Conservation (phyloP, 306 rosid genomes). For the Pterocarpus macrocarpus region DNA sequence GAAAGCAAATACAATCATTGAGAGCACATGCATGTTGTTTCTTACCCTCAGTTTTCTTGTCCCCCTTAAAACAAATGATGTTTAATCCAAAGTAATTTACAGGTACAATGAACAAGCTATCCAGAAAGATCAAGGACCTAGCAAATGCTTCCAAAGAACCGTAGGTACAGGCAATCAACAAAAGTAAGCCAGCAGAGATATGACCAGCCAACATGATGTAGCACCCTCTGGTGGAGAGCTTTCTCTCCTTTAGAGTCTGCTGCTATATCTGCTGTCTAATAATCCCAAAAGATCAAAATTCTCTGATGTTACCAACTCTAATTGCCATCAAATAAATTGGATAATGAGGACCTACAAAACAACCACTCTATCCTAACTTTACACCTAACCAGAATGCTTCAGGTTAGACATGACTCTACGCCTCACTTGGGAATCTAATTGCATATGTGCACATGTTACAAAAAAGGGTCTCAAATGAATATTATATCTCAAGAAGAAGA, state of each 20-base stretch:
- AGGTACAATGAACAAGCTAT: conserved; percentile 49
- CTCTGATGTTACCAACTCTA: conserved; percentile 43
- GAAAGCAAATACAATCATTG: conserved; percentile 36
- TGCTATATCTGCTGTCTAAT: conserved; percentile 42
- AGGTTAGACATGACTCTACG: conserved; percentile 47
- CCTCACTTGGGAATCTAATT: conserved; percentile 44
- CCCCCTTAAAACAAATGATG: conserved; percentile 41
- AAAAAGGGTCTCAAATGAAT: conserved; percentile 38
- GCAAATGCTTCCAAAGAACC: conserved; percentile 44
- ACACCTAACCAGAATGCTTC: conserved; percentile 56
- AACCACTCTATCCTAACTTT: conserved; percentile 59
- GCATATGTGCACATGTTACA: conserved; percentile 54
- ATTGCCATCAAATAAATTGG: conserved; percentile 50
- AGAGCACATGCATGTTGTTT: conserved; percentile 34
- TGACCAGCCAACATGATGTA: conserved; percentile 45
- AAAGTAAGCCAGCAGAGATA: conserved; percentile 44
- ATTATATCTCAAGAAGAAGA: conserved; percentile 52
- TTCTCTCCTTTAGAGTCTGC: conserved; percentile 43
- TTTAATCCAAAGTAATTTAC: conserved; percentile 49
- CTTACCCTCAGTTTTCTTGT: conserved; percentile 37
- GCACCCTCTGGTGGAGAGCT: conserved; percentile 47
- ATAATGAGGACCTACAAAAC: conserved; percentile 54
- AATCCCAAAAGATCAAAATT: conserved; percentile 49
- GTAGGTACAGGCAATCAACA: conserved; percentile 43
- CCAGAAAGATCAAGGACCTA: conserved; percentile 42